A percentile compares a stretch with the other conserved stretches of the same genome.
These are phyloP conservation scores for Diaporthe humulicola DNA, from an alignment of 2,329 filamentous ascomycete species.

Conservation along the genomic window DNA sequence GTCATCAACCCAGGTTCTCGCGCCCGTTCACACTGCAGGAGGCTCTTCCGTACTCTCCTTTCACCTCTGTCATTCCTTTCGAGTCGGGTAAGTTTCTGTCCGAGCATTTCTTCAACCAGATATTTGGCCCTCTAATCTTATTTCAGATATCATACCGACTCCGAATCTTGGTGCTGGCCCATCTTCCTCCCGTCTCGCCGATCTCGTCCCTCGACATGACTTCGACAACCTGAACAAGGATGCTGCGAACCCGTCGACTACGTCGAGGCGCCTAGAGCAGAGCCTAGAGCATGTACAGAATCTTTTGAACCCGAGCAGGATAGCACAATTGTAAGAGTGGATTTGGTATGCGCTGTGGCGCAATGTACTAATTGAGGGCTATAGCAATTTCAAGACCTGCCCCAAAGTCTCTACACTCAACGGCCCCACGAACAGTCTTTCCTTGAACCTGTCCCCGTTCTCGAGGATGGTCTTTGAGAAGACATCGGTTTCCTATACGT, in stretches of 20 bases:
- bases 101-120: not conserved
- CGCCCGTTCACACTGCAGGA: constrained; percentile 77
- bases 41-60: constrained; percentile 84
- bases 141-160: constrained; percentile 74
- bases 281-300: constrained; percentile 81
- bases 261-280: constrained; percentile 76
- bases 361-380: constrained; percentile 46
- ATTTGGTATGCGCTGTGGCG: not conserved
- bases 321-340: constrained; percentile 74
- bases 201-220: constrained; percentile 65
- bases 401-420: constrained; percentile 52
- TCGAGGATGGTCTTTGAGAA: constrained; percentile 62
- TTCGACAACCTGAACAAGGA: constrained; percentile 81
- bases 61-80: constrained; percentile 84
- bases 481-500: constrained; percentile 56
- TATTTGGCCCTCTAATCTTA: not conserved
- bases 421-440: constrained; percentile 48
- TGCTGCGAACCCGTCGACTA: constrained; percentile 68
- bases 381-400: constrained; percentile 70
- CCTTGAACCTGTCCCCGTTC: constrained; percentile 64
- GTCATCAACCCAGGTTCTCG: constrained; percentile 43
- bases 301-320: constrained; percentile 78
- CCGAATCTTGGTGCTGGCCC: constrained; percentile 71
- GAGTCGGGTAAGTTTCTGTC: constrained; percentile 72
- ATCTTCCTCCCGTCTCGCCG: constrained; percentile 62